phyloP scores from a whole-genome alignment of 805 yeast species.

The Saturnispora zaruensis region DNA sequence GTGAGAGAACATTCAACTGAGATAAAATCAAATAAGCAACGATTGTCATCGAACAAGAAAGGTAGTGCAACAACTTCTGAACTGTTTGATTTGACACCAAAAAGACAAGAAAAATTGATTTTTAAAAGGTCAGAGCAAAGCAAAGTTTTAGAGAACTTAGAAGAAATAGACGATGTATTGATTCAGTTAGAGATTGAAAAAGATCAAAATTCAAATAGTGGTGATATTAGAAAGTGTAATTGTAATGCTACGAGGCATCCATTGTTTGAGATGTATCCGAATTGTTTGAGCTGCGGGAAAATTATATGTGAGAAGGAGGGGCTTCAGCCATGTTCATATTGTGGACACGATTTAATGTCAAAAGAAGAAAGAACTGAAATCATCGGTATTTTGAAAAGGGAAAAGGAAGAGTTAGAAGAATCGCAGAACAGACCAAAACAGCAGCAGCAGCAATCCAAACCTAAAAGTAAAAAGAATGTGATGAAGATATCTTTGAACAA shows the following conservation, averaged over 20 bases:
- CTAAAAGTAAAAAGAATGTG: conserved; percentile 33
- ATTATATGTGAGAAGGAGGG: conserved; percentile 89
- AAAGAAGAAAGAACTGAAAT: conserved; percentile 55
- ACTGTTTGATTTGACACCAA: conserved; percentile 34
- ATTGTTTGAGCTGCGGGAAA: conserved; percentile 90
- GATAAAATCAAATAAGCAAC: background rate
- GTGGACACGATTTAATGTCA: conserved; percentile 61
- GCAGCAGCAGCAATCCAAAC: conserved; percentile 6
- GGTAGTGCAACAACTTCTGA: conserved; percentile 39
- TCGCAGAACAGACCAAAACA: conserved; percentile 8
- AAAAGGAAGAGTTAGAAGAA: conserved; percentile 33
- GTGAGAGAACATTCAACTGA: background rate
- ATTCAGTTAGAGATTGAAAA: conserved; percentile 34
- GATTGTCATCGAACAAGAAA: conserved; percentile 14
- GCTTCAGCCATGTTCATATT: conserved; percentile 77
- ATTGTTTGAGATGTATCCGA: conserved; percentile 81
- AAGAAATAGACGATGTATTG: conserved; percentile 44
- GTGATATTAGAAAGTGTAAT: conserved; percentile 39
- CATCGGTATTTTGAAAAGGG: conserved; percentile 41
- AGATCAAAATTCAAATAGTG: conserved; percentile 1
- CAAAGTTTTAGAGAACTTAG: conserved; percentile 41
- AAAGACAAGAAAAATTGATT: conserved; percentile 11
- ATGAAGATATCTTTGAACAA: conserved; percentile 47
- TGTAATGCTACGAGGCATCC: conserved; percentile 90
- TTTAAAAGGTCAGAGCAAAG: conserved; percentile 22